Evolutionary conservation across 192 early-diverging fungal species (phyloP), one percentile per base, ranked within the genome.

Genomic region (Fimicolochytrium jonesii): DNA sequence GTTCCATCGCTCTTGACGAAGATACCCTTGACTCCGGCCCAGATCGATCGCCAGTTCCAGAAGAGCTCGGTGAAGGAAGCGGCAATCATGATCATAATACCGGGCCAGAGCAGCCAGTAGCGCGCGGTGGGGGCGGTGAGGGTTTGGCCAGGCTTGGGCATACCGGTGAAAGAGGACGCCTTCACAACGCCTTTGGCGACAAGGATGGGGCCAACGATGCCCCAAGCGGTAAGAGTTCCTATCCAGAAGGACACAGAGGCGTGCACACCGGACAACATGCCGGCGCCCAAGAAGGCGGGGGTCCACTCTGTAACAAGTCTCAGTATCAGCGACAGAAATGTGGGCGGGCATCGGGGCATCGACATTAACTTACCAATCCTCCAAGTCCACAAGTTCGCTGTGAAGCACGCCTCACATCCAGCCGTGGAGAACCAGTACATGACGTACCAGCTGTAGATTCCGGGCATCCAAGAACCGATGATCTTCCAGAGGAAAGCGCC

Each of bases 81-180:
- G 57, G 78, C 66, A 3, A 87, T 69, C 86, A 87, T 88, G 33
- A 88, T 54, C 18, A 73, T 72, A 49, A 87, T 74, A 74, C 86
- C 86, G 20, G 86, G 86, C 86, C 86, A 87, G 36, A 87, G 66
- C 66, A 87, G 77, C 77, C 79, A 87, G 49, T 73, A 83, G 41
- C 79, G 81, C 22, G 86, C 70, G 29, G 85, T 76, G 48, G 67
- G 53, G 47, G 10, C 34, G 23, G 35, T 69, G 54, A 30, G 26
- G 54, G 68, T 18, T 2, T 67, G 10, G 50, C 29, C 61, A 59
- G 59, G 50, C 2, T 62, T 58, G 52, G 2, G 15, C 34, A 23
- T 22, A 33, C 32, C 30, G 34, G 33, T 17, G 36, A 34, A 26
- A 2, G n/a, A n/a, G 4, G n/a, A n/a, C n/a, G n/a, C n/a, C n/a